These are phyloP conservation scores for Alnus rubra DNA, from an alignment of 306 rosid species.

Conservation along the genomic window DNA sequence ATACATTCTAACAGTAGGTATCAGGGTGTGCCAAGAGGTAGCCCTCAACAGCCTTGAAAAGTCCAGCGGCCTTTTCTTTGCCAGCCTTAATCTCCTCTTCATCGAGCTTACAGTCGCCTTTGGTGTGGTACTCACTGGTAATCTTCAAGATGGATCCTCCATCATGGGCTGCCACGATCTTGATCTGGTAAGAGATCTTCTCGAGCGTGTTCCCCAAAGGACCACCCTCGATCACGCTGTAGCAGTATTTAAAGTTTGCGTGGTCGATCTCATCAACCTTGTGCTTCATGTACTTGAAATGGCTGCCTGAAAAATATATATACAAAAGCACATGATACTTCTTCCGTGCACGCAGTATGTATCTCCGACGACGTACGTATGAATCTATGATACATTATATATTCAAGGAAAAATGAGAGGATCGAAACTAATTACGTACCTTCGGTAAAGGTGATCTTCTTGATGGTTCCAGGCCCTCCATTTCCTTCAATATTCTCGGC, in stretches of 20 bases:
- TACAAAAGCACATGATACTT: neutral
- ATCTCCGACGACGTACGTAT: no score
- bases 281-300: slow-evolving; percentile 37
- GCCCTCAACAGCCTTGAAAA: neutral
- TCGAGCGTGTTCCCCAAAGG: slow-evolving; percentile 34
- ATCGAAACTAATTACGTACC: neutral
- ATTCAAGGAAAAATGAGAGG: no score
- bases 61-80: neutral
- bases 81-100: slow-evolving; percentile 20
- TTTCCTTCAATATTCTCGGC: slow-evolving; percentile 42
- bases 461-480: slow-evolving; percentile 60
- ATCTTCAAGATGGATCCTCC: slow-evolving; percentile 51
- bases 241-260: slow-evolving; percentile 31
- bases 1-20: neutral
- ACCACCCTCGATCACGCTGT: slow-evolving; percentile 48
- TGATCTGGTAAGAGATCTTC: slow-evolving; percentile 39
- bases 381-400: no score
- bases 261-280: slow-evolving; percentile 38
- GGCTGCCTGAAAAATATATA: neutral
- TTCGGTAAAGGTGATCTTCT: slow-evolving; percentile 41
- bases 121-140: slow-evolving; percentile 37
- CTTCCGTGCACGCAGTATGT: no score
- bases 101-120: slow-evolving; percentile 20
- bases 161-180: slow-evolving; percentile 24
- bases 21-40: slow-evolving; percentile 5